A percentile compares a stretch with the other conserved stretches of the same genome.
These are phyloP conservation scores for Podospora conica DNA, from an alignment of 495 filamentous ascomycete genomes.

Conservation along the genomic window DNA sequence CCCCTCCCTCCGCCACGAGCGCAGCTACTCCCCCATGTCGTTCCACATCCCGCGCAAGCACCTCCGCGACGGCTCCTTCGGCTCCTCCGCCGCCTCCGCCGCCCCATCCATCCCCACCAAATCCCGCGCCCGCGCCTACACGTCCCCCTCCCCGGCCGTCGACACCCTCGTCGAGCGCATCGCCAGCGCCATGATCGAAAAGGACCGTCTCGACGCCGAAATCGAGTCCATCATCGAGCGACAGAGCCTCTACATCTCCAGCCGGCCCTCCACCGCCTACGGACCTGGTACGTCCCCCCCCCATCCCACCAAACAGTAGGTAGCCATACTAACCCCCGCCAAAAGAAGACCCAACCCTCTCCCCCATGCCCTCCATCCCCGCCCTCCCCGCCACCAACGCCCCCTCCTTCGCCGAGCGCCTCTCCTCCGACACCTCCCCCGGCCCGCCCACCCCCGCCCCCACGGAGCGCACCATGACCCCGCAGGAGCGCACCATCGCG, in stretches of 20 bases:
- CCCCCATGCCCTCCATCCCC: constrained; percentile 42
- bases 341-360: constrained; percentile 27
- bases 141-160: constrained; percentile 26
- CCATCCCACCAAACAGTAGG: not conserved
- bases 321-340: constrained; percentile 5
- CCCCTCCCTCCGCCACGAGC: constrained; percentile 31
- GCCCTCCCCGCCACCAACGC: constrained; percentile 38
- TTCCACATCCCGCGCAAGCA: constrained; percentile 47
- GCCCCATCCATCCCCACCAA: constrained; percentile 27
- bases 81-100: constrained; percentile 18
- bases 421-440: constrained; percentile 28
- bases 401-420: constrained; percentile 45
- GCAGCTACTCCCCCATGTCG: constrained; percentile 44
- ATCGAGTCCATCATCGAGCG: constrained; percentile 49
- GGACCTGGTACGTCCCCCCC: constrained; percentile 14
- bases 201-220: constrained; percentile 44
- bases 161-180: constrained; percentile 44
- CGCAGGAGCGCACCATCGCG: constrained; percentile 15
- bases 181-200: constrained; percentile 47
- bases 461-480: constrained; percentile 7
- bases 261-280: constrained; percentile 42
- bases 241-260: constrained; percentile 45
- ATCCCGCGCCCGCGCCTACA: constrained; percentile 29
- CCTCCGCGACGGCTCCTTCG: constrained; percentile 24
- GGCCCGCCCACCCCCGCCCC: constrained; percentile 32